Evolutionary conservation across 2,329 filamentous ascomycete species (phyloP), one percentile per base, ranked within the genome.

Genomic region (Fusarium algeriense): DNA sequence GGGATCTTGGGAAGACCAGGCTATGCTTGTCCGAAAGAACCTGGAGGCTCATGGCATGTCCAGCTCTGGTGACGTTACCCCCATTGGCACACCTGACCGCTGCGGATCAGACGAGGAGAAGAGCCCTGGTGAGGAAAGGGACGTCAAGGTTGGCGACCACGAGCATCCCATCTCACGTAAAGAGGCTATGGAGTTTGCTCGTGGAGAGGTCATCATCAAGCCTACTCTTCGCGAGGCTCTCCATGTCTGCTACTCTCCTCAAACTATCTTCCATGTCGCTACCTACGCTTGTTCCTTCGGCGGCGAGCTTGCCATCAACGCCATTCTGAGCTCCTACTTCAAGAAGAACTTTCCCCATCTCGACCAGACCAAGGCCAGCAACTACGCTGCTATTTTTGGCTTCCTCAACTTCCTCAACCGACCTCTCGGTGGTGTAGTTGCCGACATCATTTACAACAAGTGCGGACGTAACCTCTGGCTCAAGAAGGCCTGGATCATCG

Each of bases 1-100:
- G 1, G 94, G 95, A 37, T 90, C 89, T 71, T 97, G 94, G 94
- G 87, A 88, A 10, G 91, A 95, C 41, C 89, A 93, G 34, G 85
- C 89, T 54, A 82, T 88, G 45, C 87, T 85, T 69, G 85, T 87
- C 3, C 83, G 88, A 60, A 85, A 87, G 70, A 87, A 85, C 79
- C 83, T 87, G 54, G 83, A 81, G 50, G 80, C 81, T 17, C 85
- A 88, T 74, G 81, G 83, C 13, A 74, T 84, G 34, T 73, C 76
- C 14, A 75, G 77, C 11, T 80, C 80, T 10, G 80, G 79, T 23
- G 81, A 90, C 35, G 86, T 89, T 41, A 82, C 85, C 44, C 80
- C 88, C 10, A 84, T 88, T 3, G 86, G 84, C 19, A 79, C 83
- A 48, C 54, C 64, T 12, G 85, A 87, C 60, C 76, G 78, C 43